A percentile compares a stretch with the other conserved stretches of the same genome.
Conservation (phyloP, 345 rosid species). For the Eutrema heterophyllum region DNA sequence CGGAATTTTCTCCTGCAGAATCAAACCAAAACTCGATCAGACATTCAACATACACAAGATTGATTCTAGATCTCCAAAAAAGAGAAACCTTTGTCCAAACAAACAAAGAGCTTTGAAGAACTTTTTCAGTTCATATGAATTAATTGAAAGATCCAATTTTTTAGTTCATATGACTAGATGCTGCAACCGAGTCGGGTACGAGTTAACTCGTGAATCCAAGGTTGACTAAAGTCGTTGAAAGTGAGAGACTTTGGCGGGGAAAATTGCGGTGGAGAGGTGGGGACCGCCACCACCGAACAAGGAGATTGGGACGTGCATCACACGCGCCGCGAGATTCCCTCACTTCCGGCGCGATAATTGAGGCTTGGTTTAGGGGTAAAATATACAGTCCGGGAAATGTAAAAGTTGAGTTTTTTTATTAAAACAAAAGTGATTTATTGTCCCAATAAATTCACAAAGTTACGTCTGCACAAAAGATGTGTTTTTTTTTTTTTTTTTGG, state of each 20-base stretch:
- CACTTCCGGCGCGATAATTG: slow-evolving; percentile 9
- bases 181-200: not conserved
- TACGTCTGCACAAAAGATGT: slow-evolving; percentile 26
- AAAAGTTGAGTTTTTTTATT: not conserved
- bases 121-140: not conserved
- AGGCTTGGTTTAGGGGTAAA: not conserved
- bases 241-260: not conserved
- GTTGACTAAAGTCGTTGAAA: not conserved
- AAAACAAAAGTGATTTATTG: not conserved
- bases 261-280: not conserved
- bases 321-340: slow-evolving; percentile 18
- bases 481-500: not conserved
- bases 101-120: not conserved
- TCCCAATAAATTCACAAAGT: slow-evolving; percentile 12
- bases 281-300: slow-evolving; percentile 21
- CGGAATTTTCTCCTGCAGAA: slow-evolving; percentile 67
- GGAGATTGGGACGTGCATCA: not conserved
- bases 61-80: not conserved
- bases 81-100: not conserved
- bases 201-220: not conserved
- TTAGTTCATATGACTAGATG: not conserved
- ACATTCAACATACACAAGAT: not conserved
- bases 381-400: not conserved
- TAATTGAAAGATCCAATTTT: not conserved
- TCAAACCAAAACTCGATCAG: not conserved